A percentile compares a stretch with the other conserved stretches of the same genome.
phyloP scores from a whole-genome alignment of 1,284 basidiomycete genomes.

The Leccinum pachyderme region DNA sequence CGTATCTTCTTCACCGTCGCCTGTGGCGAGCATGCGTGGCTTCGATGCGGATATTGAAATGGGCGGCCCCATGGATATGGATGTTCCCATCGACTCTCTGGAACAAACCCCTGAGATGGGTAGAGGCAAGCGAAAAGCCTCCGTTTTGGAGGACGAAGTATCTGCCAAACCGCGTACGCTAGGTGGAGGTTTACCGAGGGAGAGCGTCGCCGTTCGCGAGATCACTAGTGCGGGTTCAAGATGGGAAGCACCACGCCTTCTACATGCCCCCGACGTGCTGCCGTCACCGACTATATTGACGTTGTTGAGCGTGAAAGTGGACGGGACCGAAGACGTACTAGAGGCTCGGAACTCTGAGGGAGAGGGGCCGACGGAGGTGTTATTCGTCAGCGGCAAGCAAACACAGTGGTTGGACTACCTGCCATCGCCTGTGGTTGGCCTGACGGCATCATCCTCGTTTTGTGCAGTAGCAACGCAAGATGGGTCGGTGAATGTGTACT shows the following conservation, averaged over 20 bases:
- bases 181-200: constrained; percentile 65
- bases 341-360: constrained; percentile 80
- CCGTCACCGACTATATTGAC: constrained; percentile 57
- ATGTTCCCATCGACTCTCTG: constrained; percentile 36
- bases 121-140: constrained; percentile 52
- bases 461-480: constrained; percentile 78
- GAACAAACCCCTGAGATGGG: constrained; percentile 25
- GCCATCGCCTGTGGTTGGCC: constrained; percentile 62
- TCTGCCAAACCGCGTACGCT: constrained; percentile 58
- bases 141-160: constrained; percentile 45
- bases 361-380: constrained; percentile 66
- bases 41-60: constrained; percentile 35
- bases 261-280: constrained; percentile 33
- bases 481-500: constrained; percentile 76
- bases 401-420: constrained; percentile 89
- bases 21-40: constrained; percentile 26
- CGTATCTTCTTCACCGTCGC: constrained; percentile 28
- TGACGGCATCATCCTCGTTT: constrained; percentile 66
- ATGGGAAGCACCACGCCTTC: constrained; percentile 23
- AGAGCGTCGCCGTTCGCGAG: constrained; percentile 48
- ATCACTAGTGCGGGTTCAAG: constrained; percentile 36
- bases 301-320: constrained; percentile 55
- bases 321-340: constrained; percentile 65
- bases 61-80: constrained; percentile 31
- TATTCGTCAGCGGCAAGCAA: constrained; percentile 60